Evolutionary conservation across 352 stramenopile genomes (phyloP).

Genomic region (Paralagenidium karlingii): DNA sequence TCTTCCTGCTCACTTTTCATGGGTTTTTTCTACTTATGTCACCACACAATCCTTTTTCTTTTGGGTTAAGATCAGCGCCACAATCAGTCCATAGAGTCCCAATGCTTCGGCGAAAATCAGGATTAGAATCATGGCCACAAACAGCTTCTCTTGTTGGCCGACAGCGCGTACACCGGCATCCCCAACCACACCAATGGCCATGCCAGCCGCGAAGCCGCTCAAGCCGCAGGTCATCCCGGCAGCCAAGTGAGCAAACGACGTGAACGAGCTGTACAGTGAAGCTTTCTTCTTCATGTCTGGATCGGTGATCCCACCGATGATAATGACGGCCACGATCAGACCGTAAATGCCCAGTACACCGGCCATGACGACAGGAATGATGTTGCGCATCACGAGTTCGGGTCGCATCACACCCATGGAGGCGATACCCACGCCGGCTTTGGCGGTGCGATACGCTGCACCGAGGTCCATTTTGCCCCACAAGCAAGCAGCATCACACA

Average conservation of each 20-base stretch:
- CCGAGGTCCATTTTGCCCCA: conserved; percentile 75
- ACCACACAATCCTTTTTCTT: conserved; percentile 59
- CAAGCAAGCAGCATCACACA: not conserved
- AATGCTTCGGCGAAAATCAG: conserved; percentile 98
- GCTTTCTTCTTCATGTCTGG: conserved; percentile 42
- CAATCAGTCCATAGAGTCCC: conserved; percentile 94
- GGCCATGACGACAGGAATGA: conserved; percentile 98
- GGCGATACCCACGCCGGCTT: conserved; percentile 95
- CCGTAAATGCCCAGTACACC: conserved; percentile 96
- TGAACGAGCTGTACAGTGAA: conserved; percentile 93
- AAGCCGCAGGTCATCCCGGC: conserved; percentile 91
- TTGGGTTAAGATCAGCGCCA: conserved; percentile 87
- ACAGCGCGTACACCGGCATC: conserved; percentile 94
- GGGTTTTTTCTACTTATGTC: too few species aligned
- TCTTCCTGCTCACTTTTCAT: too few species aligned
- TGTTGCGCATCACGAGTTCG: conserved; percentile 96
- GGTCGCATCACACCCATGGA: conserved; percentile 94
- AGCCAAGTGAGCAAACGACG: conserved; percentile 89
- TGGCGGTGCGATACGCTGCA: conserved; percentile 94
- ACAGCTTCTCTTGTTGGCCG: conserved; percentile 97
- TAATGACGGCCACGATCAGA: conserved; percentile 92
- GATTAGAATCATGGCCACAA: conserved; percentile 98
- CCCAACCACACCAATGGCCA: conserved; percentile 93
- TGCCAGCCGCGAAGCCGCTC: conserved; percentile 86
- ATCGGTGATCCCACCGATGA: conserved; percentile 84